phyloP scores from a whole-genome alignment of 257 asterid genomes.

The Ilex aquifolium region DNA sequence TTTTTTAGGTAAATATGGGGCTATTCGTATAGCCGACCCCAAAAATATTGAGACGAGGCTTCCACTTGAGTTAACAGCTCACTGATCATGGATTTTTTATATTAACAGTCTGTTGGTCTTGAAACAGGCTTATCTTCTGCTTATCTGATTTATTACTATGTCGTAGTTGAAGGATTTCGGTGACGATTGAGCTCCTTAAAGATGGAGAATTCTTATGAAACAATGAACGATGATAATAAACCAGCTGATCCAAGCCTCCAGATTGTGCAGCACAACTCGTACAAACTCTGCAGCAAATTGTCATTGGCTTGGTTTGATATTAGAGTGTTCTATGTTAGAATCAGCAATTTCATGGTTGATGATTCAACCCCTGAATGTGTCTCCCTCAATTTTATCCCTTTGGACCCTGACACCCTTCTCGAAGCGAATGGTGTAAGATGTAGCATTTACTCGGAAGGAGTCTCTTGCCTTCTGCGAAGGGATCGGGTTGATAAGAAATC shows the following conservation, averaged over 20 bases:
- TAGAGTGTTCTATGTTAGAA: conserved; percentile 63
- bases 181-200: conserved; percentile 16
- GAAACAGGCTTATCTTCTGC: conserved; percentile 24
- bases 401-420: conserved; percentile 57
- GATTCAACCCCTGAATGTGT: conserved; percentile 67
- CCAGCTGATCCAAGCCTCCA: conserved; percentile 46
- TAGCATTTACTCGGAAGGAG: conserved; percentile 51
- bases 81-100: background rate
- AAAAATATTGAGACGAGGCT: too few relatives aligned
- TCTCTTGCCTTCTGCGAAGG: conserved; percentile 58
- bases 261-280: conserved; percentile 45
- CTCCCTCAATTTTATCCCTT: conserved; percentile 60
- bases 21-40: too few relatives aligned
- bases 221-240: conserved; percentile 47
- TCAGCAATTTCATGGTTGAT: conserved; percentile 62
- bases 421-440: conserved; percentile 74
- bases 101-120: conserved; percentile 2
- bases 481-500: conserved; percentile 76
- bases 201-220: conserved; percentile 50
- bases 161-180: conserved; percentile 15
- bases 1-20: background rate
- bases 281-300: conserved; percentile 33
- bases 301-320: conserved; percentile 54
- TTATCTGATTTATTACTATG: conserved; percentile 7
- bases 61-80: background rate